A percentile compares a stretch with the other conserved stretches of the same genome.
Conservation (phyloP, 768 basidiomycete genomes). For the Epithele typhae region DNA sequence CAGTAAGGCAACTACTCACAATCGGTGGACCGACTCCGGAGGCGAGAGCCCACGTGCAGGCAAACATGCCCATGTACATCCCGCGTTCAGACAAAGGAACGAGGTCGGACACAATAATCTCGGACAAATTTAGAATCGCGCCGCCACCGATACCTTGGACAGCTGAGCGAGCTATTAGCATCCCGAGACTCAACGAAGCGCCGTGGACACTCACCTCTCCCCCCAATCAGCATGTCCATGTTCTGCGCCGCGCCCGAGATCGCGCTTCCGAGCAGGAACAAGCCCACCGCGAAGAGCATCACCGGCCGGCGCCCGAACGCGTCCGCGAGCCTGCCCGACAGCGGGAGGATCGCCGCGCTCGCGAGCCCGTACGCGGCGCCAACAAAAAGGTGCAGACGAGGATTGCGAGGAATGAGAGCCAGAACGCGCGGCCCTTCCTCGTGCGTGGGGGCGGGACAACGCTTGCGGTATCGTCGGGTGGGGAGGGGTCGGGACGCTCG, state of each 20-base stretch:
- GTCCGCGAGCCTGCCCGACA: conserved; percentile 27
- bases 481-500: too few species aligned
- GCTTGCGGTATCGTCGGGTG: too few species aligned
- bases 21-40: conserved; percentile 10
- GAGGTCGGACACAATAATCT: conserved; percentile 23
- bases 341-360: conserved; percentile 30
- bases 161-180: background rate
- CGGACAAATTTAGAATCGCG: conserved; percentile 15
- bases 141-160: conserved; percentile 24
- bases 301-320: conserved; percentile 33
- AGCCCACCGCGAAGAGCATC: conserved; percentile 23
- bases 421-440: too few species aligned
- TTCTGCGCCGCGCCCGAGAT: conserved; percentile 34
- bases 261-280: conserved; percentile 38
- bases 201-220: conserved; percentile 17
- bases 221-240: conserved; percentile 39
- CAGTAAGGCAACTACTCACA: background rate
- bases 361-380: conserved; percentile 31
- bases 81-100: conserved; percentile 23
- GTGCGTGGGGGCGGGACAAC: too few species aligned
- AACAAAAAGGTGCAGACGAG: background rate
- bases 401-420: too few species aligned
- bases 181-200: too few species aligned
- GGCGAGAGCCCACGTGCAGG: conserved; percentile 15
- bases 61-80: conserved; percentile 24